phyloP scores from a whole-genome alignment of 225 moss, liverwort and hornwort genomes.

The Pleurozium schreberi region DNA sequence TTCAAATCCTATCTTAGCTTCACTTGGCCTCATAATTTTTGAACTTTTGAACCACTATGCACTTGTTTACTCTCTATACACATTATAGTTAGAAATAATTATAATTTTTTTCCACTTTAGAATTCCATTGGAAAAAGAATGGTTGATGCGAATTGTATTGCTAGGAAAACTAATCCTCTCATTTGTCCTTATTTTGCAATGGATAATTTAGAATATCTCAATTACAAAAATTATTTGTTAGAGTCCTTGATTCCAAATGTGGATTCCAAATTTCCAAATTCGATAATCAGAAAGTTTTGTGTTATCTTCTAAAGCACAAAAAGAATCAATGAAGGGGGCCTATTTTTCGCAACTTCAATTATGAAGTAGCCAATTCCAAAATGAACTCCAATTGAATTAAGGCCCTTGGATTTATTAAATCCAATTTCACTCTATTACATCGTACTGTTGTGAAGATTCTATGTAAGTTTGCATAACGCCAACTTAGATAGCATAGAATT shows the following conservation, averaged over 20 bases:
- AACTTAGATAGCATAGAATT: neutral
- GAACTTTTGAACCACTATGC: neutral
- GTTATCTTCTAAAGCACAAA: accelerated
- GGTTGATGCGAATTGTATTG: neutral
- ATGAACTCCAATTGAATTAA: neutral
- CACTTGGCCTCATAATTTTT: neutral
- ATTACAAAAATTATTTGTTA: accelerated
- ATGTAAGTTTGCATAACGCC: accelerated
- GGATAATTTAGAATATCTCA: neutral
- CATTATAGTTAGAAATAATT: neutral
- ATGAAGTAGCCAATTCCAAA: neutral
- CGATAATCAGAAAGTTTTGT: neutral
- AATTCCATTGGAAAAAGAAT: neutral
- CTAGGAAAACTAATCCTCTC: neutral
- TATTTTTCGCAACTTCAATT: accelerated
- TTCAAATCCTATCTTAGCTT: neutral
- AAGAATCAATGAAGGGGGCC: neutral
- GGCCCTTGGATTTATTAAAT: neutral
- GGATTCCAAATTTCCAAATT: neutral
- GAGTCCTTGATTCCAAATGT: accelerated
- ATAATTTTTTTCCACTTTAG: neutral
- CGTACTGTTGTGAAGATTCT: neutral
- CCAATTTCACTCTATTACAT: neutral
- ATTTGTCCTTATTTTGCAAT: neutral
- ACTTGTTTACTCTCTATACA: neutral